Conservation (phyloP, 306 rosid species). For the Malus asiatica region DNA sequence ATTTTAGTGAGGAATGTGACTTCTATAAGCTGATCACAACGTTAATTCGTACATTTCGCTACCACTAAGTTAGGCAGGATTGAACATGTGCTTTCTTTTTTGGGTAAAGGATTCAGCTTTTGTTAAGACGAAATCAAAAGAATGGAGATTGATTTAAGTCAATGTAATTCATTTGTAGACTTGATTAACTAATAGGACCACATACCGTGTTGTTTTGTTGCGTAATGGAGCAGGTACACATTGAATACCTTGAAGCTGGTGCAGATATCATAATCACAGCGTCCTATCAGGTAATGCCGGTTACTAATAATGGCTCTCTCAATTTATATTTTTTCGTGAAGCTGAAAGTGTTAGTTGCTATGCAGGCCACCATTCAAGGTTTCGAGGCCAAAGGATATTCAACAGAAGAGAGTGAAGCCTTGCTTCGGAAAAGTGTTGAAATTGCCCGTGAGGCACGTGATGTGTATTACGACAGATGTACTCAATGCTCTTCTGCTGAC, state of each 20-base stretch:
- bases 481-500: slow-evolving; percentile 41
- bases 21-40: background rate
- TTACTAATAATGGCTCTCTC: background rate
- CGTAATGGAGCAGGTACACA: slow-evolving; percentile 59
- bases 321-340: background rate
- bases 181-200: background rate
- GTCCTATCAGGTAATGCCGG: slow-evolving; percentile 70
- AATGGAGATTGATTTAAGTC: background rate
- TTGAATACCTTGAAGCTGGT: slow-evolving; percentile 91
- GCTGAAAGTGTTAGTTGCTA: background rate
- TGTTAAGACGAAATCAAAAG: background rate
- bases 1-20: background rate
- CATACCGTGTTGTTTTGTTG: background rate
- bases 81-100: background rate
- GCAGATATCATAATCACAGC: slow-evolving; percentile 79
- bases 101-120: background rate
- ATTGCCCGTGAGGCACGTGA: slow-evolving; percentile 74
- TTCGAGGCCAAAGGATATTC: slow-evolving; percentile 72
- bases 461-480: slow-evolving; percentile 43
- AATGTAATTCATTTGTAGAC: background rate
- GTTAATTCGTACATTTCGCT: background rate
- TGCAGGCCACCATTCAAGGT: slow-evolving; percentile 87
- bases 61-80: background rate
- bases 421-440: slow-evolving; percentile 75
- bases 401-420: slow-evolving; percentile 47